Percentiles rank a stretch among this genome's conserved stretches.
Conservation (phyloP, 495 filamentous ascomycete species). For the Tetracladium setigerum region DNA sequence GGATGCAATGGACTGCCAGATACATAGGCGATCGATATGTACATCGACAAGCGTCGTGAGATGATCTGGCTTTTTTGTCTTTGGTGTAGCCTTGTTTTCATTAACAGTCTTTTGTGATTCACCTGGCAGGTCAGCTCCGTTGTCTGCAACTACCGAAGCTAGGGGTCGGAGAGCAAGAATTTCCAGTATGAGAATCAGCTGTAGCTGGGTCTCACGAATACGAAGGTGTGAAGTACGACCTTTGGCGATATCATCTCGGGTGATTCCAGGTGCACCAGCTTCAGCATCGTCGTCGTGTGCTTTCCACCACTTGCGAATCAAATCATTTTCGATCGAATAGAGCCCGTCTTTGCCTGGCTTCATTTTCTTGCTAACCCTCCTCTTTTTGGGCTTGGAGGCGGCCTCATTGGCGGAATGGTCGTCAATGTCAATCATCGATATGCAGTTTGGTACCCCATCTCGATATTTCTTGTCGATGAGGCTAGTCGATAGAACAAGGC, state of each 20-base stretch:
- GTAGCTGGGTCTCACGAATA: slow-evolving; percentile 74
- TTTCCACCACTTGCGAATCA: slow-evolving; percentile 76
- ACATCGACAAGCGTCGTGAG: slow-evolving; percentile 59
- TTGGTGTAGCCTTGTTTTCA: slow-evolving; percentile 19
- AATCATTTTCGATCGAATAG: slow-evolving; percentile 67
- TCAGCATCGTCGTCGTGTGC: slow-evolving; percentile 22
- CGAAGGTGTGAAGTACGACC: slow-evolving; percentile 57
- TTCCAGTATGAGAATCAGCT: slow-evolving; percentile 86
- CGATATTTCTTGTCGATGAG: slow-evolving; percentile 85
- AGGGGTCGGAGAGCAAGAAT: slow-evolving; percentile 66
- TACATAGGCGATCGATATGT: slow-evolving; percentile 83
- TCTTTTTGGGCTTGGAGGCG: slow-evolving; percentile 36
- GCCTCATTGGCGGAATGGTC: slow-evolving; percentile 55
- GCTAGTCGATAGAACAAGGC: slow-evolving; percentile 61
- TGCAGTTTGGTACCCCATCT: slow-evolving; percentile 60
- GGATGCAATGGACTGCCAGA: slow-evolving; percentile 82
- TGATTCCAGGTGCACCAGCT: slow-evolving; percentile 28
- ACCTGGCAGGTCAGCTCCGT: slow-evolving; percentile 31
- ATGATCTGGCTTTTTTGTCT: slow-evolving; percentile 38
- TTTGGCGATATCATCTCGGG: slow-evolving; percentile 47
- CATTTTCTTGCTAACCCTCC: slow-evolving; percentile 59
- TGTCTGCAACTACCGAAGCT: slow-evolving; percentile 24
- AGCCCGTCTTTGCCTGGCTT: slow-evolving; percentile 70
- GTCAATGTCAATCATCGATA: slow-evolving; percentile 53
- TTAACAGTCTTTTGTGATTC: slow-evolving; percentile 18